Evolutionary conservation across 768 basidiomycete species (phyloP).

Genomic region (Vishniacozyma victoriae): DNA sequence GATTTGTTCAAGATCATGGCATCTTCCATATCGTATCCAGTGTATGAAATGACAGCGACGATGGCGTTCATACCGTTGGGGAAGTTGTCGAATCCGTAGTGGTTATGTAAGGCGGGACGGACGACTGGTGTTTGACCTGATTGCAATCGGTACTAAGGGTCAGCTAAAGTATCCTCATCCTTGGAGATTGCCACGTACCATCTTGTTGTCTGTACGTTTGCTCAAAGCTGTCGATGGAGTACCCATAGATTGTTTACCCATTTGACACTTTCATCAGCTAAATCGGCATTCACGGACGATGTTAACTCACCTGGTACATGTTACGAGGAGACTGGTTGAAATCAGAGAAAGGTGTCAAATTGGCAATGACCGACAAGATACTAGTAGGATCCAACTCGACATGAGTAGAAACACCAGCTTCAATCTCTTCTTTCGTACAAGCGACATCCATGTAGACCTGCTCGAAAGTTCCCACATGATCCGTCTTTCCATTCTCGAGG

Average conservation of each 20-base stretch:
- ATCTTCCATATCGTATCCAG: constrained; percentile 99
- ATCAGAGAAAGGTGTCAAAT: constrained; percentile 97
- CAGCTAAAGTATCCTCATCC: background rate
- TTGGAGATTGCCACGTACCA: constrained; percentile 46
- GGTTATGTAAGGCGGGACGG: constrained; percentile 81
- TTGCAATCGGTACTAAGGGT: constrained; percentile 68
- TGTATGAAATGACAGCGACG: constrained; percentile 99
- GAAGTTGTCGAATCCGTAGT: constrained; percentile 97
- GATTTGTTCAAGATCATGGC: constrained; percentile 99
- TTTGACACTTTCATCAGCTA: constrained; percentile 67
- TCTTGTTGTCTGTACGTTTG: constrained; percentile 95
- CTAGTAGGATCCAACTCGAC: constrained; percentile 92
- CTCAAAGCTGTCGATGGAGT: constrained; percentile 87
- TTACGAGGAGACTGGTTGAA: constrained; percentile 80
- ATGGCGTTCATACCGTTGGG: constrained; percentile 97
- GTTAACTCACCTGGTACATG: constrained; percentile 46
- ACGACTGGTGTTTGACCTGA: constrained; percentile 92
- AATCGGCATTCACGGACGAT: background rate
- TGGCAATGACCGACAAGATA: constrained; percentile 92
- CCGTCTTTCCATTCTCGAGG: constrained; percentile 73
- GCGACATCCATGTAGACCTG: constrained; percentile 99
- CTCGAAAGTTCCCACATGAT: constrained; percentile 92
- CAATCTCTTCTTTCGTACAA: constrained; percentile 77
- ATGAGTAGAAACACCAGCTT: constrained; percentile 69
- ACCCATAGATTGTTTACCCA: constrained; percentile 99